Percentiles rank a stretch among this genome's conserved stretches.
phyloP scores from a whole-genome alignment of 2,329 filamentous ascomycete genomes.

The Ophiostoma sp. region DNA sequence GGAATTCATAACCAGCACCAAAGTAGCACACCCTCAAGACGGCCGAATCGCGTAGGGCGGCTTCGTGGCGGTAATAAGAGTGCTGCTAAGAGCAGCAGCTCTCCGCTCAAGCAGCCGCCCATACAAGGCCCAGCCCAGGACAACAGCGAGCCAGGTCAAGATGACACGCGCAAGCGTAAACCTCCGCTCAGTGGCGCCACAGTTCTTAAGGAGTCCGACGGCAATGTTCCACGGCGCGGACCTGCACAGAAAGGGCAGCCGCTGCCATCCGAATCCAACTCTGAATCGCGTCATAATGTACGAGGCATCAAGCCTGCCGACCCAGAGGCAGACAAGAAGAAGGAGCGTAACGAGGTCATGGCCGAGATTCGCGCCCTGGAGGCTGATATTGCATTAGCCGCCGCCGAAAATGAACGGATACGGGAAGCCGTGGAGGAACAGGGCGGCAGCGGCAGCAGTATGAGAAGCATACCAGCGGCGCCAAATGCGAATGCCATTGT shows the following conservation, averaged over 20 bases:
- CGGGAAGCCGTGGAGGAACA: conserved; percentile 28
- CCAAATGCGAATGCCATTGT: conserved; percentile 36
- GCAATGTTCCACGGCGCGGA: conserved; percentile 1
- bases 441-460: not conserved
- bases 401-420: conserved; percentile 54
- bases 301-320: conserved; percentile 42
- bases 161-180: not conserved
- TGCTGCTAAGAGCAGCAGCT: conserved; percentile 39
- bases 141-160: not conserved
- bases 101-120: conserved; percentile 46
- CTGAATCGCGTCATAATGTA: conserved; percentile 27
- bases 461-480: not conserved
- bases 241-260: not conserved
- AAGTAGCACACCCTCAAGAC: conserved; percentile 46
- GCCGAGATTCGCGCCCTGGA: conserved; percentile 53
- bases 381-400: conserved; percentile 53
- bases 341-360: conserved; percentile 48
- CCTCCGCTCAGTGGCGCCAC: not conserved
- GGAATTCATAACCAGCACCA: conserved; percentile 49
- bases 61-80: not conserved
- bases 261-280: not conserved
- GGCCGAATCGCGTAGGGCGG: conserved; percentile 36
- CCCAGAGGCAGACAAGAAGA: conserved; percentile 46
- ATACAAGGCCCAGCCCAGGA: conserved; percentile 12
- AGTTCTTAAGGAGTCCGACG: not conserved